A percentile compares a stretch with the other conserved stretches of the same genome.
Evolutionary conservation across 2,329 filamentous ascomycete genomes (phyloP).

Genomic region (Microcyclospora pomicola): DNA sequence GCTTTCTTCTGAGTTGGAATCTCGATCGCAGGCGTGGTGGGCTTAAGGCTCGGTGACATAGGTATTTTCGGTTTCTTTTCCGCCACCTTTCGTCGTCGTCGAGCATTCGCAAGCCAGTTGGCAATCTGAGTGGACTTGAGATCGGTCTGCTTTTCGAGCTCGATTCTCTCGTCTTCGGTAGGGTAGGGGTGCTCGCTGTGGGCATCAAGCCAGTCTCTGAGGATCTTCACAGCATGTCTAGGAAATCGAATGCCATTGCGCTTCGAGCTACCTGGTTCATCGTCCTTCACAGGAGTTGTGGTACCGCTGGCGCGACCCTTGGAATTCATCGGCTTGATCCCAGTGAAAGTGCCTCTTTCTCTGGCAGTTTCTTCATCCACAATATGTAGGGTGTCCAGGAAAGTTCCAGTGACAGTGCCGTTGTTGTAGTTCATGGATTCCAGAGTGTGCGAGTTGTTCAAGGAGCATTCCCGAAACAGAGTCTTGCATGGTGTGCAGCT

Average conservation of each 20-base stretch:
- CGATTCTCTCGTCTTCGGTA: conserved; percentile 72
- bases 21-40: conserved; percentile 52
- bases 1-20: conserved; percentile 45
- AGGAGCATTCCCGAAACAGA: conserved; percentile 36
- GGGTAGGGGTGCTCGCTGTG: conserved; percentile 78
- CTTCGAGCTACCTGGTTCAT: conserved; percentile 21
- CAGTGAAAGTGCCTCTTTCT: conserved; percentile 22
- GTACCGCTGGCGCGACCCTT: conserved; percentile 5
- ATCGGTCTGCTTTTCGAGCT: conserved; percentile 63
- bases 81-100: conserved; percentile 65
- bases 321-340: conserved; percentile 18
- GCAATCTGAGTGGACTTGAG: conserved; percentile 72
- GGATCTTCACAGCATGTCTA: conserved; percentile 59
- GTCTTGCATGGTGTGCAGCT: conserved; percentile 34
- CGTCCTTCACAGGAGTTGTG: conserved; percentile 7
- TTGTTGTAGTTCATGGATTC: conserved; percentile 15
- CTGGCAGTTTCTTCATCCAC: conserved; percentile 29
- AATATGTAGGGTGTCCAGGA: conserved; percentile 34
- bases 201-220: conserved; percentile 73
- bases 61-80: conserved; percentile 30
- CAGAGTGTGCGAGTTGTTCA: conserved; percentile 22
- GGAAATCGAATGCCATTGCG: conserved; percentile 60
- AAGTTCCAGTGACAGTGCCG: conserved; percentile 16
- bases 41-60: conserved; percentile 51
- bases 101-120: conserved; percentile 86